These are phyloP conservation scores for Phytophthora constricta DNA, from an alignment of 352 stramenopile genomes.

Conservation along the genomic window DNA sequence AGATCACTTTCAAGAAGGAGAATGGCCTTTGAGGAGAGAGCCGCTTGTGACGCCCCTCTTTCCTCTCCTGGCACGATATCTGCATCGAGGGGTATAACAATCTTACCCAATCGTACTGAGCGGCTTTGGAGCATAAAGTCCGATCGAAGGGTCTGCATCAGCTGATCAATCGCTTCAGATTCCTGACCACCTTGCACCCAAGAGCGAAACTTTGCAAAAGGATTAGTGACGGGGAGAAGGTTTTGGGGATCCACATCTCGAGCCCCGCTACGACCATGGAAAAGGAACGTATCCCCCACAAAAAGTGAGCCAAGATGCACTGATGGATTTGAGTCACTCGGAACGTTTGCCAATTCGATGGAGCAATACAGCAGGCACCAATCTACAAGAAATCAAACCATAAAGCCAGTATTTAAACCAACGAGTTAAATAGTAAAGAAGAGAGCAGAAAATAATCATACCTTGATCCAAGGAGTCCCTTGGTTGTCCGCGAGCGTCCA, in stretches of 20 bases:
- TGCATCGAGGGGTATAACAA: constrained; percentile 43
- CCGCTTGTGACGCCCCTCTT: neutral
- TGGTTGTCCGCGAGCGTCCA: constrained; percentile 53
- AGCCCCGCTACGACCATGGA: constrained; percentile 7
- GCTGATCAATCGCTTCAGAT: constrained; percentile 42
- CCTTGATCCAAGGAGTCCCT: constrained; percentile 26
- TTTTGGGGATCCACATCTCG: neutral
- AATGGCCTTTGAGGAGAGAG: constrained; percentile 40
- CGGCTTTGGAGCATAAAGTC: constrained; percentile 72
- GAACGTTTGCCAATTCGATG: constrained; percentile 44
- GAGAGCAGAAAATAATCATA: neutral
- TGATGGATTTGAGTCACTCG: constrained; percentile 28
- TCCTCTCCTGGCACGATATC: constrained; percentile 16
- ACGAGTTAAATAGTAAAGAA: too few species aligned
- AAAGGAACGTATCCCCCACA: constrained; percentile 68
- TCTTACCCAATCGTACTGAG: constrained; percentile 52
- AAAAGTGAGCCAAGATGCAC: constrained; percentile 52
- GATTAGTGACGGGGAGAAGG: constrained; percentile 56
- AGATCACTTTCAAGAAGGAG: constrained; percentile 60
- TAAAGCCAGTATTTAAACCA: constrained; percentile 3
- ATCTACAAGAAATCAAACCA: constrained; percentile 26
- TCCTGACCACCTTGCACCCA: constrained; percentile 64
- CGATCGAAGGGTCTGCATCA: constrained; percentile 57
- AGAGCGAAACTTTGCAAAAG: constrained; percentile 69
- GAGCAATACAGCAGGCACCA: constrained; percentile 69